A percentile compares a stretch with the other conserved stretches of the same genome.
phyloP scores from a whole-genome alignment of 2,329 filamentous ascomycete genomes.

The Diaporthe ilicicola region DNA sequence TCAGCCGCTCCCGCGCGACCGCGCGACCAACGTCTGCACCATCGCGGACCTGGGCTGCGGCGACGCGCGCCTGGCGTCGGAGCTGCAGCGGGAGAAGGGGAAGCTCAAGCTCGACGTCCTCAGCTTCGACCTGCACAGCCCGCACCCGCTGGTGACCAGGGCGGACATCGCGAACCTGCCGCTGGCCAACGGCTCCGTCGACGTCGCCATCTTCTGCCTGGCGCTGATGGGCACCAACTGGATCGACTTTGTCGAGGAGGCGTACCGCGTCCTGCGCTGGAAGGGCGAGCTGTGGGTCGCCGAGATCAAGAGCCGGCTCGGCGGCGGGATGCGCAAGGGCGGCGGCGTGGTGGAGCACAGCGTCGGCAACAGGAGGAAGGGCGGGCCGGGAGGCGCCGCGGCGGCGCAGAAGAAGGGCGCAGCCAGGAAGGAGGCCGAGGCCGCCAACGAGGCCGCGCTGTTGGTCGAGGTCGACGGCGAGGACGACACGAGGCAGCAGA shows the following conservation, averaged over 20 bases:
- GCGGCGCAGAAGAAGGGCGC: slow-evolving; percentile 55
- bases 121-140: slow-evolving; percentile 87
- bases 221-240: slow-evolving; percentile 99
- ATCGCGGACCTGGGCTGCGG: slow-evolving; percentile 95
- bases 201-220: slow-evolving; percentile 93
- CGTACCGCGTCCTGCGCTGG: slow-evolving; percentile 88
- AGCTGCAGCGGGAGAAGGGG: slow-evolving; percentile 69
- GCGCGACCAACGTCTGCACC: slow-evolving; percentile 68
- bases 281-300: slow-evolving; percentile 97
- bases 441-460: slow-evolving; percentile 62
- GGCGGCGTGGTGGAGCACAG: slow-evolving; percentile 68
- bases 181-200: slow-evolving; percentile 75
- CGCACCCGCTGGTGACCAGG: slow-evolving; percentile 79
- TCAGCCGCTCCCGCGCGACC: slow-evolving; percentile 74
- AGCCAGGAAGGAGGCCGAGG: slow-evolving; percentile 53
- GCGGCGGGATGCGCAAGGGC: slow-evolving; percentile 53
- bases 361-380: slow-evolving; percentile 73
- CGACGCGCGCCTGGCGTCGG: slow-evolving; percentile 81
- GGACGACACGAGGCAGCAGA: slow-evolving; percentile 73
- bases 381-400: slow-evolving; percentile 41
- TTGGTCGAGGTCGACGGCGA: slow-evolving; percentile 77
- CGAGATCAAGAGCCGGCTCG: slow-evolving; percentile 95
- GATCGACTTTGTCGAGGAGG: slow-evolving; percentile 96
- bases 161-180: slow-evolving; percentile 91
- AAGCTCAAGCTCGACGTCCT: slow-evolving; percentile 78